Evolutionary conservation across 2,329 filamentous ascomycete species (phyloP).

Genomic region (Didymellaceae sp.): DNA sequence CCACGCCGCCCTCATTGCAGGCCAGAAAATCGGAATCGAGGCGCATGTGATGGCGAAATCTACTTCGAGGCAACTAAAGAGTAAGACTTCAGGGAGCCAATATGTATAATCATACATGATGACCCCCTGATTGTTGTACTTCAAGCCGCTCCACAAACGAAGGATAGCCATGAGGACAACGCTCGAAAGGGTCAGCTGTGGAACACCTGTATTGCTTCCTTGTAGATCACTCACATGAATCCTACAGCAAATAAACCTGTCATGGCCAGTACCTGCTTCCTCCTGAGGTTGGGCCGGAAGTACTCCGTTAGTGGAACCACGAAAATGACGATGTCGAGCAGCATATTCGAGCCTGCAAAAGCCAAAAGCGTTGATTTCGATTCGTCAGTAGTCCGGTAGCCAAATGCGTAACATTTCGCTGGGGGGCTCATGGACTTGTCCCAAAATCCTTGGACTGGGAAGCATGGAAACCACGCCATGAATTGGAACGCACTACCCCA

Average conservation of each 20-base stretch:
- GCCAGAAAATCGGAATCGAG: constrained; percentile 49
- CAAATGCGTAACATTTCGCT: constrained; percentile 38
- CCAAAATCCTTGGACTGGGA: constrained; percentile 32
- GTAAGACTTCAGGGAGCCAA: constrained; percentile 35
- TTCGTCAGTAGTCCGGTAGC: constrained; percentile 20
- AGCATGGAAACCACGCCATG: constrained; percentile 40
- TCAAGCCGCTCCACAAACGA: constrained; percentile 36
- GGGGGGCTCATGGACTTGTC: constrained; percentile 15
- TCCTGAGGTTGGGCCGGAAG: constrained; percentile 26
- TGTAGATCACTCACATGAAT: constrained; percentile 6
- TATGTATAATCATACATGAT: constrained; percentile 39
- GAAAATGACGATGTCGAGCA: constrained; percentile 39
- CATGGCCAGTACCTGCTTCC: constrained; percentile 36
- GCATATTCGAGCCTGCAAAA: constrained; percentile 41
- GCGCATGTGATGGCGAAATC: constrained; percentile 46
- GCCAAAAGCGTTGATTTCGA: constrained; percentile 28
- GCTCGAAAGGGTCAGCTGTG: constrained; percentile 20
- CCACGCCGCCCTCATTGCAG: constrained; percentile 31
- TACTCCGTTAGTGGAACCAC: constrained; percentile 37
- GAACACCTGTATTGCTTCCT: background rate
- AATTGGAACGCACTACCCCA: constrained; percentile 39
- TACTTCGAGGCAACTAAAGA: constrained; percentile 42
- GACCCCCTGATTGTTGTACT: constrained; percentile 17
- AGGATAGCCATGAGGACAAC: constrained; percentile 40
- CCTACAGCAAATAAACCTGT: constrained; percentile 18